phyloP scores from a whole-genome alignment of 257 asterid genomes.

The Verbascum thapsus region DNA sequence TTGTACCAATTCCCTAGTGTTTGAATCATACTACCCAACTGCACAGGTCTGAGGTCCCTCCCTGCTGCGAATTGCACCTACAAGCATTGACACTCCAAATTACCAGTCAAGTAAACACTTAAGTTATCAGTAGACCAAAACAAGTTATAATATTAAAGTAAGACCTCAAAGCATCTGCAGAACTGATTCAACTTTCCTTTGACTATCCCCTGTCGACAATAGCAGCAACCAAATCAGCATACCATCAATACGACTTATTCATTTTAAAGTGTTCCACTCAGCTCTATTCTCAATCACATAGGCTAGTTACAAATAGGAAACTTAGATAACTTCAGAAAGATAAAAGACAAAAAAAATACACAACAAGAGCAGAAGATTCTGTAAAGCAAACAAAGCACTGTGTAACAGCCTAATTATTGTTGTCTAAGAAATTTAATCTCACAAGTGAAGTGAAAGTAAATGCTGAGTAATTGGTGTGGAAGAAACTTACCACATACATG shows the following conservation, averaged over 20 bases:
- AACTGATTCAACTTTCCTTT: conserved; percentile 97
- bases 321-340: conserved; percentile 12
- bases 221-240: conserved; percentile 27
- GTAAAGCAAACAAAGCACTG: conserved; percentile 4
- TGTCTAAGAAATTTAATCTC: conserved; percentile 7
- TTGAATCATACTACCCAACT: too few species aligned
- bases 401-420: background rate
- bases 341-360: background rate
- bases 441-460: conserved; percentile 11
- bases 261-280: background rate
- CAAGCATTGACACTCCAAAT: conserved; percentile 22
- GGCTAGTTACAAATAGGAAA: background rate
- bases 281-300: conserved; percentile 8
- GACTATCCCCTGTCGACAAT: conserved; percentile 74
- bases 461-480: conserved; percentile 5
- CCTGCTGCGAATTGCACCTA: too few species aligned
- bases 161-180: conserved; percentile 96
- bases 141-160: conserved; percentile 28
- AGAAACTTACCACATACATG: conserved; percentile 86
- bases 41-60: too few species aligned
- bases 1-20: too few species aligned
- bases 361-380: background rate
- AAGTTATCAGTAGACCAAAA: background rate
- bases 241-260: conserved; percentile 1
- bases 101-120: conserved; percentile 13